Evolutionary conservation across 2,329 filamentous ascomycete species (phyloP).

Genomic region (Fusarium haematococcum): DNA sequence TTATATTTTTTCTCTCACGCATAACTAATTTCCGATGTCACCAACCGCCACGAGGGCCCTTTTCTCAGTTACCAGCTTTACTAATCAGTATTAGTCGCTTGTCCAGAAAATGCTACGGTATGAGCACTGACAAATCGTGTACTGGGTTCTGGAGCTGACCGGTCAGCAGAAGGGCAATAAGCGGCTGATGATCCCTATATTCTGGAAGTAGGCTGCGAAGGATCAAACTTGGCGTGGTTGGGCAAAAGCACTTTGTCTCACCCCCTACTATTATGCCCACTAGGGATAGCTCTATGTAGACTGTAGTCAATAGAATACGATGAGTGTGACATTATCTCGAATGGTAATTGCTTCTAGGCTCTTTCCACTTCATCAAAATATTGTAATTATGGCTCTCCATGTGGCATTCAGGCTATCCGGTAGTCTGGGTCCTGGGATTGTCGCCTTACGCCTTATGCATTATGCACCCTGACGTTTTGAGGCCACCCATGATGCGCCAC

Average conservation of each 20-base stretch:
- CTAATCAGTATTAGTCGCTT: not conserved
- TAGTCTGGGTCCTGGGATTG: not conserved
- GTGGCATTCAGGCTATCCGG: not conserved
- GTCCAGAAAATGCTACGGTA: no score
- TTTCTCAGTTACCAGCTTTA: not conserved
- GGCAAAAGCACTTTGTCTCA: not conserved
- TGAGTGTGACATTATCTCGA: not conserved
- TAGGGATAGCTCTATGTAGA: not conserved
- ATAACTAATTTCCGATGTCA: not conserved
- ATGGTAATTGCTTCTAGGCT: not conserved
- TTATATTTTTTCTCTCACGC: no score
- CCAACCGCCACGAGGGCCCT: not conserved
- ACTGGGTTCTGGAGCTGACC: not conserved
- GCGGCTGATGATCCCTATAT: not conserved
- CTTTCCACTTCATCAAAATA: not conserved
- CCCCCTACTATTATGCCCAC: not conserved
- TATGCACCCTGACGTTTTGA: not conserved
- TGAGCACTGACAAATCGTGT: not conserved
- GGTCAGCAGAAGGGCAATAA: not conserved
- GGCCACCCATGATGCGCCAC: not conserved
- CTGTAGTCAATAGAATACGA: not conserved
- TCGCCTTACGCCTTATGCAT: not conserved
- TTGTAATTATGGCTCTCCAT: not conserved
- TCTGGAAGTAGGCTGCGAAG: not conserved
- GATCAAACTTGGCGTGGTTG: not conserved